These are phyloP conservation scores for Ceratobasidium papillatum DNA, from an alignment of 1,284 basidiomycete genomes.

Conservation along the genomic window DNA sequence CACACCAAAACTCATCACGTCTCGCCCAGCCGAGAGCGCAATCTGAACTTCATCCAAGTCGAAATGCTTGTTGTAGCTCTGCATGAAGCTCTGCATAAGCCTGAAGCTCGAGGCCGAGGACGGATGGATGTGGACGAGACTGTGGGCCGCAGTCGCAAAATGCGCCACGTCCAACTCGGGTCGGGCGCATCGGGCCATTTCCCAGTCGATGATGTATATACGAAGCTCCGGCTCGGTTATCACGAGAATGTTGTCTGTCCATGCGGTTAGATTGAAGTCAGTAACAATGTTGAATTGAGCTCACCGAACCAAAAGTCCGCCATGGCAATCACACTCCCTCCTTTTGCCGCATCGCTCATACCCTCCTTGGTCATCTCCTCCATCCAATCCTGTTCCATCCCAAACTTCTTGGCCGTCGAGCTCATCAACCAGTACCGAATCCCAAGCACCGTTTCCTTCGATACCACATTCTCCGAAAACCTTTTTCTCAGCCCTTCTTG, in stretches of 20 bases:
- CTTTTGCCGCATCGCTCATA: slow-evolving; percentile 53
- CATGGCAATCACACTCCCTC: slow-evolving; percentile 22
- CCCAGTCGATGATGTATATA: slow-evolving; percentile 37
- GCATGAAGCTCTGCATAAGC: slow-evolving; percentile 11
- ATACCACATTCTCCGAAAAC: slow-evolving; percentile 7
- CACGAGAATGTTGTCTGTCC: slow-evolving; percentile 2
- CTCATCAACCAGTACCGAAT: neutral
- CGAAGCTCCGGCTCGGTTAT: neutral
- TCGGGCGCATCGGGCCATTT: slow-evolving; percentile 15
- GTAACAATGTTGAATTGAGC: neutral
- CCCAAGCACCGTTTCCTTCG: neutral
- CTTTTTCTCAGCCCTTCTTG: neutral
- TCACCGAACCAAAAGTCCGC: slow-evolving; percentile 31
- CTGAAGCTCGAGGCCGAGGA: neutral
- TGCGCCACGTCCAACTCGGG: slow-evolving; percentile 25
- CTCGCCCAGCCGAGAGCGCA: slow-evolving; percentile 8
- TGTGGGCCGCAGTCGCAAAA: slow-evolving; percentile 5
- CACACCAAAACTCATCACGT: slow-evolving; percentile 27
- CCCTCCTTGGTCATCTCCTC: slow-evolving; percentile 53
- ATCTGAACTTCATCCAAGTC: slow-evolving; percentile 6
- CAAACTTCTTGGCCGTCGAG: slow-evolving; percentile 1
- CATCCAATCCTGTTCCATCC: slow-evolving; percentile 37
- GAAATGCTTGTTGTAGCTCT: slow-evolving; percentile 1
- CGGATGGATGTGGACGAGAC: neutral
- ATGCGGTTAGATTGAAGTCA: neutral